Base-by-base conservation (phyloP, 2,329 filamentous ascomycete species). In the Coniochaeta pulveracea region DNA sequence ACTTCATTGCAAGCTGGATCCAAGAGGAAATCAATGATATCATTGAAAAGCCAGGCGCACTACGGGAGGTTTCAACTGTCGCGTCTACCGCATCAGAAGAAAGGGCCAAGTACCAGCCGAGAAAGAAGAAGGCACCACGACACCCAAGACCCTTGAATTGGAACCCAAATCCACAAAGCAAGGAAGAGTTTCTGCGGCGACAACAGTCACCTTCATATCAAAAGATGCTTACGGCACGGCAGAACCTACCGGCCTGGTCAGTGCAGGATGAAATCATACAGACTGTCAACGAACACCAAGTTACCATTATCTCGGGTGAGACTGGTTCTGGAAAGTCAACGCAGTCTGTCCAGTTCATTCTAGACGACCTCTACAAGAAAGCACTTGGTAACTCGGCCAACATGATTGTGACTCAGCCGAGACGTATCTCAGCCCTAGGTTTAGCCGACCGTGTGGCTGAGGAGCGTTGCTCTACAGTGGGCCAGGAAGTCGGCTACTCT, bases 281-380 rank as follows among this genome's bases (percentile, higher is more conserved):
- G 14, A 81, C 83, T 0, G 83, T 98, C 31, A 69, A 69, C 26
- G 62, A 68, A 4, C 76, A 89, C 48, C 80, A 95, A 54, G 86
- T 98, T 33, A 94, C 85, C 1, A 95, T 98, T 47, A 91, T 98
- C 46, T 93, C 88, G 26, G 91, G 91, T 44, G 91, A 96, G 58
- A 98, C 91, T 4, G 91, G 91, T 34, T 94, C 85, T 12, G 91
- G 91, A 50, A 98, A 98, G 57, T 94, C 85, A 31, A 96, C 91
- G 1, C 91, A 98, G 54, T 91, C 85, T 3, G 85, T 96, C 21
- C 91, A 98, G 54, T 98, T 96, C 55, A 70, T 98, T 26, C 66
- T 98, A 2, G 91, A 98, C 47, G 85, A 96, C 46, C 63, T 96
- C 41, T 93, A 95, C 46, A 67, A 72, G 40, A 69, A 72, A 28